Evolutionary conservation across 352 stramenopile species (phyloP), one percentile per base, ranked within the genome.

Genomic region (Phytophthora aleatoria): DNA sequence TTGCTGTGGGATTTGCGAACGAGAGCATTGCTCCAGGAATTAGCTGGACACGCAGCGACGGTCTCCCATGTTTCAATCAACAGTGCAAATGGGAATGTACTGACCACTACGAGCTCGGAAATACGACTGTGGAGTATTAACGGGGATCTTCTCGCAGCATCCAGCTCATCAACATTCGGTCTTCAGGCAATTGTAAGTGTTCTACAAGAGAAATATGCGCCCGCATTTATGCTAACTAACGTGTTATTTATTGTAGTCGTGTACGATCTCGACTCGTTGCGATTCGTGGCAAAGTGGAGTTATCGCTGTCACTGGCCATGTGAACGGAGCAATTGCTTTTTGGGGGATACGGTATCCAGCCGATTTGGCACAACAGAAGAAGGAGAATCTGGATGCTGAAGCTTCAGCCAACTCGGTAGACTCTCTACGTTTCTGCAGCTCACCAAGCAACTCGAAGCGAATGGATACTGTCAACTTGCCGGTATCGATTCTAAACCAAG

Each of bases 101-200:
- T 90, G 11, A 89, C 85, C 2, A 61, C 73, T 4, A 86, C 85
- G 3, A 47, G 53, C 4, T 62, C 65, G 0, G 83, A 94, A 45
- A 12, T 94, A 6, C 82, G 85, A 3, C 41, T 92, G 2, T 94
- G 85, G 85, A 91, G 83, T 59, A 84, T 94, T 47, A 94, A 94
- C 27, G 85, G 85, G 1, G 85, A 94, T 49, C 64, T 94, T 6
- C 64, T 94, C 5, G 83, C 83, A 5, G 73, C 71, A n/a, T 83
- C 77, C 1, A 78, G 53, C 9, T 72, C 71, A 53, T 79, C 9
- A 35, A 15, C 58, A 1, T 76, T 87, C 27, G 81, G 83, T 4
- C 71, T 94, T 13, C 67, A 68, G 43, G 39, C 62, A 12, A 85
- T 92, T 43, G 85, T 94, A 85, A 63, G 74, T 65, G 9, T 3